A percentile compares a stretch with the other conserved stretches of the same genome.
Conservation (phyloP, 495 filamentous ascomycete genomes). For the Achaetomiella virescens region DNA sequence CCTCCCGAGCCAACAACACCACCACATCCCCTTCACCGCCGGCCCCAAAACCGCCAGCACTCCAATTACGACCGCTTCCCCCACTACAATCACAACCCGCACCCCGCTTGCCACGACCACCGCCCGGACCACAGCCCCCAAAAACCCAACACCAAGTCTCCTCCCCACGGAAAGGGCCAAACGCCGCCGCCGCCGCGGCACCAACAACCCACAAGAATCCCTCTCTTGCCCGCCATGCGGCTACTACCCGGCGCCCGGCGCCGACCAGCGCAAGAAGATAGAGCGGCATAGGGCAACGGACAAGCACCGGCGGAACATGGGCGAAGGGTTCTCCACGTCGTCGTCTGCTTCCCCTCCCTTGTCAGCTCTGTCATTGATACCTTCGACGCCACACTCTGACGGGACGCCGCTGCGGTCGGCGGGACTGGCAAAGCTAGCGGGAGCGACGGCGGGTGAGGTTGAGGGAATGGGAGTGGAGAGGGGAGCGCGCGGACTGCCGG, state of each 20-base stretch:
- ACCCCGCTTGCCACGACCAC: too few relatives aligned
- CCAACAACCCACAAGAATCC: not conserved
- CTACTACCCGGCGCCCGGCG: not conserved
- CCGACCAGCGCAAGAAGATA: conserved; percentile 7
- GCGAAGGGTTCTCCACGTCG: not conserved
- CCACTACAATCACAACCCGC: too few relatives aligned
- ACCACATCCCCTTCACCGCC: not conserved
- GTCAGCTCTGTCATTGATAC: too few relatives aligned
- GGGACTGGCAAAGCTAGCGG: too few relatives aligned
- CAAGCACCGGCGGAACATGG: conserved; percentile 3
- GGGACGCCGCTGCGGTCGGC: too few relatives aligned
- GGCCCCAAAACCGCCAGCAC: not conserved
- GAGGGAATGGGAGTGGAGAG: too few relatives aligned
- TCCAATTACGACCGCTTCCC: not conserved
- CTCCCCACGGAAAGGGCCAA: too few relatives aligned
- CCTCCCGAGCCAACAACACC: not conserved
- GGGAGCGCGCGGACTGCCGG: too few relatives aligned
- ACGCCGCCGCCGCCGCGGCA: not conserved
- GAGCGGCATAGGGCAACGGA: conserved; percentile 1
- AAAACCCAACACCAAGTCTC: not conserved
- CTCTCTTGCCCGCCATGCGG: not conserved
- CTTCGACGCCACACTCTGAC: too few relatives aligned
- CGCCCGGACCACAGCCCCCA: not conserved
- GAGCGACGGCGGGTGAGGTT: too few relatives aligned
- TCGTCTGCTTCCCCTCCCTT: too few relatives aligned